A percentile compares a stretch with the other conserved stretches of the same genome.
Conservation (phyloP, 2,329 filamentous ascomycete genomes). For the Chaetoscypha palmicola region DNA sequence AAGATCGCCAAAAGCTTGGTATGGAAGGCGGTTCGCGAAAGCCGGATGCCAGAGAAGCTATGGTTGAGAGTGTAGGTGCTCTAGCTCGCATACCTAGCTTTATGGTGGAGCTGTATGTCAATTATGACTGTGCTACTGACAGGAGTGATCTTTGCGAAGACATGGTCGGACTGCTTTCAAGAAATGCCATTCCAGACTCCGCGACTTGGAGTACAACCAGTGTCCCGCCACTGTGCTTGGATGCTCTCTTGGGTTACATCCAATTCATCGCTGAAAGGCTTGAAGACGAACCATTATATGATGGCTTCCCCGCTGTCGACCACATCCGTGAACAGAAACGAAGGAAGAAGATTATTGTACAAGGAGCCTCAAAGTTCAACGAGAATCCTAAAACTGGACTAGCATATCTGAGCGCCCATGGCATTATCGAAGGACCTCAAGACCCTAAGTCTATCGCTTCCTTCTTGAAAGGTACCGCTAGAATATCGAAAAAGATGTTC, state of each 20-base stretch:
- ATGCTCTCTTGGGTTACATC: slow-evolving; percentile 83
- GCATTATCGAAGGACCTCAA: slow-evolving; percentile 70
- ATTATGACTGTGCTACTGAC: slow-evolving; percentile 95
- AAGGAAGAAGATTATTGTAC: slow-evolving; percentile 82
- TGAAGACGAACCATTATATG: slow-evolving; percentile 57
- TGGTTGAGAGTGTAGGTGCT: slow-evolving; percentile 94
- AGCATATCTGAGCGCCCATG: slow-evolving; percentile 75
- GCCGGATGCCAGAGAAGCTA: slow-evolving; percentile 91
- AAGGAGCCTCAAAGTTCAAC: slow-evolving; percentile 86
- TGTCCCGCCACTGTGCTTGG: slow-evolving; percentile 87
- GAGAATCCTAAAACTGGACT: slow-evolving; percentile 87
- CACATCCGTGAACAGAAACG: slow-evolving; percentile 63
- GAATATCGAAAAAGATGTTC: slow-evolving; percentile 82
- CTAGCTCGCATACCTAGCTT: slow-evolving; percentile 89
- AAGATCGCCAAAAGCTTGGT: slow-evolving; percentile 86
- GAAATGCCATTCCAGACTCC: slow-evolving; percentile 93
- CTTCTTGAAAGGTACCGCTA: slow-evolving; percentile 80
- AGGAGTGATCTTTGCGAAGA: slow-evolving; percentile 90
- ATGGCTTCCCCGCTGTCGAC: slow-evolving; percentile 60
- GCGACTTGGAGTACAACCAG: slow-evolving; percentile 99
- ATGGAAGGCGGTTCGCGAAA: slow-evolving; percentile 87
- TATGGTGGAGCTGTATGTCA: slow-evolving; percentile 92
- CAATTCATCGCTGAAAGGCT: slow-evolving; percentile 87
- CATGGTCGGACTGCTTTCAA: slow-evolving; percentile 82
- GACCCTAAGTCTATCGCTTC: slow-evolving; percentile 73